Percentiles rank a stretch among this genome's conserved stretches.
These are phyloP conservation scores for Boletus tomentosulus DNA, from an alignment of 768 basidiomycete species.

Conservation along the genomic window DNA sequence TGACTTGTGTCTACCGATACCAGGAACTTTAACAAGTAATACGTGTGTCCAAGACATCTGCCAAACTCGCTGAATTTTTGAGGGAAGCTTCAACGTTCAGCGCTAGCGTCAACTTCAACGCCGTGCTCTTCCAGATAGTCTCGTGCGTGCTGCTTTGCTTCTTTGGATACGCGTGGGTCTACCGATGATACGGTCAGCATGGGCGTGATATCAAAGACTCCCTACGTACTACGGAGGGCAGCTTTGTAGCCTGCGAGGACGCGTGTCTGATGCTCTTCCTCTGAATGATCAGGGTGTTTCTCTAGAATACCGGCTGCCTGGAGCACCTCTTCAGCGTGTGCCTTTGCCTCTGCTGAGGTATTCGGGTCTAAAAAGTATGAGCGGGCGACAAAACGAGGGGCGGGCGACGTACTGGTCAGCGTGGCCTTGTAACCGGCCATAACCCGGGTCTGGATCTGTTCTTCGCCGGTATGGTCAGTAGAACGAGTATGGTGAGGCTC, in stretches of 20 bases:
- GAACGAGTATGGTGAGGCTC: not conserved
- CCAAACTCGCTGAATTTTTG: not conserved
- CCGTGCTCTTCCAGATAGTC: constrained; percentile 35
- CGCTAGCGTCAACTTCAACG: constrained; percentile 4
- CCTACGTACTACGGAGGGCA: constrained; percentile 42
- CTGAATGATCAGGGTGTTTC: constrained; percentile 24
- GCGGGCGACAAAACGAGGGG: not conserved
- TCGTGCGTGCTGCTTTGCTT: constrained; percentile 46
- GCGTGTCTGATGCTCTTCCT: constrained; percentile 41
- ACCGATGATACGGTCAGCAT: not conserved
- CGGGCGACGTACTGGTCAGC: constrained; percentile 34
- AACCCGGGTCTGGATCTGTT: constrained; percentile 17
- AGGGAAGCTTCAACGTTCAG: not conserved
- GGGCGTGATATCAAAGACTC: accelerated
- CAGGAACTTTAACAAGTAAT: not conserved
- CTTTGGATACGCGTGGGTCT: constrained; percentile 47
- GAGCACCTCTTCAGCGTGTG: constrained; percentile 52
- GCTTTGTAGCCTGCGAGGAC: constrained; percentile 58
- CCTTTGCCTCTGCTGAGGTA: constrained; percentile 47
- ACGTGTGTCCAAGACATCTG: not conserved
- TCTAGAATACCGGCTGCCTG: constrained; percentile 40
- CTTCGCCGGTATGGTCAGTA: constrained; percentile 3
- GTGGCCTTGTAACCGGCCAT: constrained; percentile 51
- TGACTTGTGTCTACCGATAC: not conserved
- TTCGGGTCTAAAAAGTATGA: constrained; percentile 33